These are phyloP conservation scores for Conticribra weissflogii DNA, from an alignment of 108 stramenopile genomes.

Conservation along the genomic window DNA sequence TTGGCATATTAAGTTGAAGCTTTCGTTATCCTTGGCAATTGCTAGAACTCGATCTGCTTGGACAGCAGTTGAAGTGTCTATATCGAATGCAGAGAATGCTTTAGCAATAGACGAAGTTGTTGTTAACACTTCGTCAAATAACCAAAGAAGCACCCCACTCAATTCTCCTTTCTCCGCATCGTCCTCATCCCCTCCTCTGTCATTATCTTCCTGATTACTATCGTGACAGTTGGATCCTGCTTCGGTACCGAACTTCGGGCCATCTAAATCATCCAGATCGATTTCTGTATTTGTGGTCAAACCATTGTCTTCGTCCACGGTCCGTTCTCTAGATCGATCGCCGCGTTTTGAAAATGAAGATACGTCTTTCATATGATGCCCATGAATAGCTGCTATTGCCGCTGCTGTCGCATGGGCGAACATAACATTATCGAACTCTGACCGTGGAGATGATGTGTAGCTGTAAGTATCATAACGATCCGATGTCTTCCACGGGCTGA, in stretches of 20 bases:
- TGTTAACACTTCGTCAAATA: slow-evolving; percentile 44
- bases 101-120: slow-evolving; percentile 26
- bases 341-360: neutral
- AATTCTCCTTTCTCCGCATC: slow-evolving; percentile 23
- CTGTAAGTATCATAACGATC: slow-evolving; percentile 45
- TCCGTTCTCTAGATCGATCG: neutral
- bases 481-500: slow-evolving; percentile 52
- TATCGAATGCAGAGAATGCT: slow-evolving; percentile 52
- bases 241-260: neutral
- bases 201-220: neutral
- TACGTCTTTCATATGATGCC: neutral
- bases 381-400: slow-evolving; percentile 18
- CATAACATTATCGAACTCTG: slow-evolving; percentile 25
- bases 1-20: slow-evolving; percentile 65
- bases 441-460: slow-evolving; percentile 26
- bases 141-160: slow-evolving; percentile 38
- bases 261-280: neutral
- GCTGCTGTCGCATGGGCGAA: slow-evolving; percentile 25
- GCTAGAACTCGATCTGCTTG: slow-evolving; percentile 45
- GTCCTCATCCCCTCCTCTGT: neutral
- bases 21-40: slow-evolving; percentile 46
- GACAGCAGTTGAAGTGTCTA: slow-evolving; percentile 36
- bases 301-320: neutral
- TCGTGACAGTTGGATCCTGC: neutral
- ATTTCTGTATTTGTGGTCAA: too few species aligned